Conservation (phyloP, 23 red algal species). For the Agarophyton chilense region DNA sequence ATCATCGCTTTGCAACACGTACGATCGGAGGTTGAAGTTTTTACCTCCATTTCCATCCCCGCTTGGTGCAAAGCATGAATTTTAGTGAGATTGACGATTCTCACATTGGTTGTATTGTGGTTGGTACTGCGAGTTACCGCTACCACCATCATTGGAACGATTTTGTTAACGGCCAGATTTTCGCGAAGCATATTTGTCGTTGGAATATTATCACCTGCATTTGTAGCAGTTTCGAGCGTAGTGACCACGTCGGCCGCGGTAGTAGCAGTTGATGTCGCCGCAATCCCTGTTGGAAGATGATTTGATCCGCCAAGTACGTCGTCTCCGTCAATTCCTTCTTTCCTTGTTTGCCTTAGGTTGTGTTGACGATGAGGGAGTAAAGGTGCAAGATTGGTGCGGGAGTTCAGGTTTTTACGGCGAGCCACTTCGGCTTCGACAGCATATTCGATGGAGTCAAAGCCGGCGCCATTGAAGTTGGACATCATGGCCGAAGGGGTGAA, state of each 20-base stretch:
- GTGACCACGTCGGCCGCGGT: not conserved
- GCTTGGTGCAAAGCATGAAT: not conserved
- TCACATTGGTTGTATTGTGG: not conserved
- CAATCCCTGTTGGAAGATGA: no score
- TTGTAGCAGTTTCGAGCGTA: no score
- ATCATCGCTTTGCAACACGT: no score
- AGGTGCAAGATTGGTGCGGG: not conserved
- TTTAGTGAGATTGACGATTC: not conserved
- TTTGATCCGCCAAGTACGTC: no score
- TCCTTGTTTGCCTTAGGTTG: not conserved
- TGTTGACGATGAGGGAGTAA: not conserved
- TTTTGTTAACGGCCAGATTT: no score
- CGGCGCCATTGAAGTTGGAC: not conserved
- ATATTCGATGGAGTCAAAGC: not conserved
- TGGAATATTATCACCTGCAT: not conserved
- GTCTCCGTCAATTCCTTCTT: not conserved
- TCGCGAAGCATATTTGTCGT: not conserved
- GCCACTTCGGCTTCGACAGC: no score
- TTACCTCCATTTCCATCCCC: no score
- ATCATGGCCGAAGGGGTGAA: conserved; percentile 30
- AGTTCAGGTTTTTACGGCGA: conserved; percentile 1
- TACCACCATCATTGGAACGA: no score
- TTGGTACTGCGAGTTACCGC: no score
- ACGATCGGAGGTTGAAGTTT: not conserved
- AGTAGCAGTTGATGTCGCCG: not conserved